phyloP scores from a whole-genome alignment of 495 filamentous ascomycete species.

The Aspergillus bridgeri region DNA sequence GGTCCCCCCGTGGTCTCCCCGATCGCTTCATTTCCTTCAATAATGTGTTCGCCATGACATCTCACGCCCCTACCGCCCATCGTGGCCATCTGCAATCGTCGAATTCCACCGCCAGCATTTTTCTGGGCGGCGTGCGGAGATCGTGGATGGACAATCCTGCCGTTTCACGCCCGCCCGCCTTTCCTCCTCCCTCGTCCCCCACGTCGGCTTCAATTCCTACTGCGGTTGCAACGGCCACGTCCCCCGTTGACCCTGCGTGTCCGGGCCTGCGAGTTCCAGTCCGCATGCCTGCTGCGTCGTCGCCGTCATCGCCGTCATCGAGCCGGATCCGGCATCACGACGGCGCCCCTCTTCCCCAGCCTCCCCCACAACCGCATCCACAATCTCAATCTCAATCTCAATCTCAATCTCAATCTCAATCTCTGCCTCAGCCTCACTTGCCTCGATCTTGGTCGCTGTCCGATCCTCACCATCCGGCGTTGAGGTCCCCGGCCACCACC shows the following conservation, averaged over 20 bases:
- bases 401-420: not conserved
- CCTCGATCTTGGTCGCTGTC: too few species aligned
- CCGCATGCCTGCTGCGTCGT: too few species aligned
- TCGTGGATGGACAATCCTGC: slow-evolving; percentile 56
- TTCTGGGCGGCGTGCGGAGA: slow-evolving; percentile 62
- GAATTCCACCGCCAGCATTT: slow-evolving; percentile 66
- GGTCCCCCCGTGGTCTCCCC: too few species aligned
- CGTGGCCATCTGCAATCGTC: slow-evolving; percentile 43
- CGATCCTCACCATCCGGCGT: too few species aligned
- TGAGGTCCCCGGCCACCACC: too few species aligned
- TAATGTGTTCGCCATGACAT: slow-evolving; percentile 6
- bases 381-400: not conserved
- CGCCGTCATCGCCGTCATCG: not conserved
- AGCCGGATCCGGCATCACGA: too few species aligned
- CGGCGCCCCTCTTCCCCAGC: too few species aligned
- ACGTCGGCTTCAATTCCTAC: not conserved
- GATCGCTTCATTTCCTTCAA: not conserved
- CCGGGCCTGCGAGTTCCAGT: too few species aligned
- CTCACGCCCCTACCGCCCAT: slow-evolving; percentile 8
- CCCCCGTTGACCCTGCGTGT: too few species aligned
- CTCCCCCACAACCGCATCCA: too few species aligned
- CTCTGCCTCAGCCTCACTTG: too few species aligned
- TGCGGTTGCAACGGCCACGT: not conserved
- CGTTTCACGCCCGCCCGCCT: not conserved
- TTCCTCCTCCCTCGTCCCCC: not conserved